Evolutionary conservation across 2,329 filamentous ascomycete species (phyloP), one percentile per base, ranked within the genome.

Genomic region (Fusarium sp.): DNA sequence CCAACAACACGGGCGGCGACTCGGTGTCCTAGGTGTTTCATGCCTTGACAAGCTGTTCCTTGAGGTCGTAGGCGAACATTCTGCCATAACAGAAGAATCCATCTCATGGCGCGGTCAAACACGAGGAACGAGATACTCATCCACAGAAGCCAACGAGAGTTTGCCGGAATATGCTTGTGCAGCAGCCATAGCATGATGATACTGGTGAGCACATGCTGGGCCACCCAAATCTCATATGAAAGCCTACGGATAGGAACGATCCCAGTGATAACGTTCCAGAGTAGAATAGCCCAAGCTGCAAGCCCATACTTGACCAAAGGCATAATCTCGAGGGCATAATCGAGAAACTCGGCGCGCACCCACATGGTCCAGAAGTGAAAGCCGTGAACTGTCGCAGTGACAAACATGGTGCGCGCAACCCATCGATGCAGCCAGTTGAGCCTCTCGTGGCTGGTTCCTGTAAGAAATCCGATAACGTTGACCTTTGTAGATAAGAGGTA

Each of bases 371-470:
- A 89, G 75, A 92, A 92, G 75, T 90, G 87, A 70, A 87, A 90
- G 62, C 91, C 89, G 71, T 93, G 90, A 5, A 92, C 83, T 1
- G 89, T 88, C 3, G 87, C 87, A 0, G 88, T 91, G 17, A 92
- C 79, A 35, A 92, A 84, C 79, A 92, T 86, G 56, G 88, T 90
- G 60, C 90, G 84, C 4, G 87, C 88, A 11, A 89, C 86, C 90
- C 90, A 93, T 62, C 90, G 85, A 72, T 93, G 90, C 52, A 92
- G 78, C 90, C 90, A 92, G 75, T 91, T 92, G 59, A 92, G 80
- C 10, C 88, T 84, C 77, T 92, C 90, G 72, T 92, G 88, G 62
- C 88, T 88, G 11, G 85, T 83, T 13, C 90, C 90, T 6, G 85
- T 82, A 23, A 92, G 77, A 53, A 83, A 80, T 1, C 87, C 88